These are phyloP conservation scores for Aspergillus pseudotamarii DNA, from an alignment of 2,329 filamentous ascomycete species.

Conservation along the genomic window DNA sequence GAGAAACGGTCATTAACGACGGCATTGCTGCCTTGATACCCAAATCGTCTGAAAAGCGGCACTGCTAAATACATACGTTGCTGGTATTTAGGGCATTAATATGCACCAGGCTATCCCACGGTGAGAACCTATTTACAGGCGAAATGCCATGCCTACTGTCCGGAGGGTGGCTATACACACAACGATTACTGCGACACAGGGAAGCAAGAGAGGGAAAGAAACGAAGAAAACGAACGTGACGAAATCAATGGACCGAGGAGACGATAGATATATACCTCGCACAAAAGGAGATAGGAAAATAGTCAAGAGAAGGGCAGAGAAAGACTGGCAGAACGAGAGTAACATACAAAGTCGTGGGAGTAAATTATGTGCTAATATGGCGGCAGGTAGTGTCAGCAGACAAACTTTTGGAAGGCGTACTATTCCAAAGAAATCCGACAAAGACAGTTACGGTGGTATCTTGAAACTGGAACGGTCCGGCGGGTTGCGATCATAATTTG, in stretches of 20 bases:
- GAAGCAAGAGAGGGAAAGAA: conserved; percentile 15
- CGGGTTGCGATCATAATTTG: conserved; percentile 11
- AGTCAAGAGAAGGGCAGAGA: background rate
- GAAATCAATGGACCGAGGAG: conserved; percentile 1
- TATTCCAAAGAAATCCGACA: conserved; percentile 10
- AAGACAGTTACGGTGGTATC: conserved; percentile 8
- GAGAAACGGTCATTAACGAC: background rate
- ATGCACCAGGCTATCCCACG: background rate
- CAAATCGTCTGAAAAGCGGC: background rate
- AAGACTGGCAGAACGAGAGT: background rate
- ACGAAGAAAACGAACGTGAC: background rate
- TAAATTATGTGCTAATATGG: conserved; percentile 1
- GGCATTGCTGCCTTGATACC: background rate
- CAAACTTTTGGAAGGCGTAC: conserved; percentile 13
- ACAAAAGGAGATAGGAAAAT: conserved; percentile 10
- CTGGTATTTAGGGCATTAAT: conserved; percentile 3
- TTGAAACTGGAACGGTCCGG: background rate
- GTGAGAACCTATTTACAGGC: conserved; percentile 21
- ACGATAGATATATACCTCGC: conserved; percentile 18
- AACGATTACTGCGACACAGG: conserved; percentile 2
- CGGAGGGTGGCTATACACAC: conserved; percentile 5
- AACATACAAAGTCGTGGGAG: conserved; percentile 10
- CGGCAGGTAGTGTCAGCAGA: background rate
- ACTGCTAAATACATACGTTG: conserved; percentile 3
- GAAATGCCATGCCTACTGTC: conserved; percentile 12